Percentiles rank a stretch among this genome's conserved stretches.
Evolutionary conservation across 805 yeast species (phyloP).

Genomic region (Scheffersomyces coipomensis): DNA sequence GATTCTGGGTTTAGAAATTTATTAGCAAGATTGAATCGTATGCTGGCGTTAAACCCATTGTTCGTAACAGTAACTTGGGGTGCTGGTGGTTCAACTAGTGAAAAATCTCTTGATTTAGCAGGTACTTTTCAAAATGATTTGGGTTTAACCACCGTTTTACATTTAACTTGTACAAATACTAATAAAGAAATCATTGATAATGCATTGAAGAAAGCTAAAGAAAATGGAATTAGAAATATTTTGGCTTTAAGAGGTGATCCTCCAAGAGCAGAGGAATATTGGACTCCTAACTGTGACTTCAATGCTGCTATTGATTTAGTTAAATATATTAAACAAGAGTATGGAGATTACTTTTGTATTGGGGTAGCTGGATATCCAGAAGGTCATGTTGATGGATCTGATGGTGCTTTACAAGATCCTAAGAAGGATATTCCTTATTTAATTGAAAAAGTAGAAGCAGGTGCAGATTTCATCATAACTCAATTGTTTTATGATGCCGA

Average conservation of each 20-base stretch:
- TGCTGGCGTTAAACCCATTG: conserved; percentile 83
- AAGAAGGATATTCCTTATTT: conserved; percentile 72
- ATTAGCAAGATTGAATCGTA: conserved; percentile 81
- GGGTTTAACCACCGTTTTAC: conserved; percentile 88
- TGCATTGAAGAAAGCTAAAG: conserved; percentile 70
- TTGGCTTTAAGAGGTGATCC: conserved; percentile 96
- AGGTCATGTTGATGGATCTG: conserved; percentile 91
- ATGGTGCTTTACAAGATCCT: conserved; percentile 61
- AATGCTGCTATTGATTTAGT: conserved; percentile 84
- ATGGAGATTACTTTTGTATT: conserved; percentile 83
- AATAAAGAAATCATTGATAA: conserved; percentile 71
- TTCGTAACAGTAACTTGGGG: conserved; percentile 98
- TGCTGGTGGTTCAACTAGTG: conserved; percentile 94
- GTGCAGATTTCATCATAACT: conserved; percentile 91
- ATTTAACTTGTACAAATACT: conserved; percentile 94
- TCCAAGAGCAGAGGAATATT: conserved; percentile 72
- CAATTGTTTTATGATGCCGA: conserved; percentile 89
- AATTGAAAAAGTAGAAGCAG: conserved; percentile 84
- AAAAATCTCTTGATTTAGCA: conserved; percentile 82
- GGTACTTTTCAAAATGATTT: conserved; percentile 70
- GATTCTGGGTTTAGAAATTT: conserved; percentile 83
- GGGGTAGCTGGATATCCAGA: conserved; percentile 99
- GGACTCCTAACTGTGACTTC: conserved; percentile 57
- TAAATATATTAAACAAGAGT: conserved; percentile 62
- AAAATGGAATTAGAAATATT: conserved; percentile 80